phyloP scores from a whole-genome alignment of 495 filamentous ascomycete species.

The Podospora didyma region DNA sequence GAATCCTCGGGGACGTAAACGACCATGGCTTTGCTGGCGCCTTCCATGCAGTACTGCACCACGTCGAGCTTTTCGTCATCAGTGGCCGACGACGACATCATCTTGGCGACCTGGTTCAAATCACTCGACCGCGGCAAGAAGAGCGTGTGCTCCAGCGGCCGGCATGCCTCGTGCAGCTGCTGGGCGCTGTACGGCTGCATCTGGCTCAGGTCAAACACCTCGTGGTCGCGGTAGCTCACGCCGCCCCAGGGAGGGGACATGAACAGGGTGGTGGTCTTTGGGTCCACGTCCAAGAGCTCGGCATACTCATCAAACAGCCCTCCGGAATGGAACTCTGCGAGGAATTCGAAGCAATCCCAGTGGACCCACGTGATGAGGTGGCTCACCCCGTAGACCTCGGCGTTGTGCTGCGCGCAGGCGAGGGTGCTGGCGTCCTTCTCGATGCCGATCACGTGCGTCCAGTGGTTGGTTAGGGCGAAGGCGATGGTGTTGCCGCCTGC shows the following conservation, averaged over 20 bases:
- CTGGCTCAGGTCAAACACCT: conserved; percentile 76
- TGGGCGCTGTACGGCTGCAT: conserved; percentile 84
- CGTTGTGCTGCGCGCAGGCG: conserved; percentile 89
- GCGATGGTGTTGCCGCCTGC: conserved; percentile 95
- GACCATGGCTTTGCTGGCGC: conserved; percentile 76
- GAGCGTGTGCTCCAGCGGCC: conserved; percentile 53
- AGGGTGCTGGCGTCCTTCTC: conserved; percentile 75
- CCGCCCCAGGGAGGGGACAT: conserved; percentile 96
- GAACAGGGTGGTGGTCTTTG: conserved; percentile 61
- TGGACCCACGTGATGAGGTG: conserved; percentile 74
- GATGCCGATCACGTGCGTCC: conserved; percentile 79
- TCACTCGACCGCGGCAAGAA: conserved; percentile 90
- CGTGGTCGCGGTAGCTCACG: conserved; percentile 69
- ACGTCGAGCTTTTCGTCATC: conserved; percentile 53
- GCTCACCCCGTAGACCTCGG: conserved; percentile 75
- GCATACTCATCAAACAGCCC: too few species aligned
- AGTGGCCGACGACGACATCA: conserved; percentile 28
- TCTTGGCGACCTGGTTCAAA: conserved; percentile 71
- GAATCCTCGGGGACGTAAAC: conserved; percentile 41
- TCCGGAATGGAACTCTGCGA: conserved; percentile 21
- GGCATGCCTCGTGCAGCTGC: conserved; percentile 58
- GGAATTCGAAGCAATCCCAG: conserved; percentile 70
- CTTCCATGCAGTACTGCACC: conserved; percentile 87
- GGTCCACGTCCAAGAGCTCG: conserved; percentile 20
- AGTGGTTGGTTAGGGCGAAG: conserved; percentile 73